Base-by-base conservation (phyloP, 2,329 filamentous ascomycete species). In the Sordariomycetes sp. region DNA sequence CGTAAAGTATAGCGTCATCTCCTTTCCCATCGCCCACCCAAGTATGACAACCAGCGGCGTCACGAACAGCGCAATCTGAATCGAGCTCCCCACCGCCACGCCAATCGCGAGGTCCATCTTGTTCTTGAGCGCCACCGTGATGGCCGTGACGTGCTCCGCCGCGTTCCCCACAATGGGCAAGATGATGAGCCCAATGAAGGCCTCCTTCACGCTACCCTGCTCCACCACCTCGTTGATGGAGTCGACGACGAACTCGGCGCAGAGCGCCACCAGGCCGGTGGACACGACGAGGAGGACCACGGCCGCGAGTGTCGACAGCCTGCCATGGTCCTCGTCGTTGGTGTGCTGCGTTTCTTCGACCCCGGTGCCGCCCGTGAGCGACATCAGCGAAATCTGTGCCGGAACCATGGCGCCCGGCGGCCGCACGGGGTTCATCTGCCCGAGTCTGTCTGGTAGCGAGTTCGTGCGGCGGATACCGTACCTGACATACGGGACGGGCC, bases 1-100 rank as follows among this genome's bases (percentile, higher is more conserved):
- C 60, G 89, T 89, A 69, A 95, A 95, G 73, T 92, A 90, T 36
- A 95, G 77, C 32, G 86, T 80, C 84, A 89, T 87, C n/a, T 84
- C 76, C 59, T 79, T 79, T 60, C 76, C 71, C 68, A 87, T 78
- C 60, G 77, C 78, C 85, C 85, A 89, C n/a, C 84, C 85, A 22
- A 88, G 73, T 25, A 88, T 81, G 35, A 89, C 85, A 35, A 87
- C 77, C 20, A 88, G 72, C 0, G 85, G 85, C 3, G 85, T 87
- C 56, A 88, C 76, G 65, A 88, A 85, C 8, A 89, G 73, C 15
- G 85, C 81, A 66, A 89, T 87, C 69, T 89, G 85, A 62, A 89
- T 87, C 54, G 81, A 85, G 61, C 79, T 84, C 58, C 85, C 85
- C 8, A 89, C 78, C 4, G 85, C 84, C 22, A 89, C 85, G 61